A percentile compares a stretch with the other conserved stretches of the same genome.
Evolutionary conservation across 2,329 filamentous ascomycete species (phyloP).

Genomic region (Ceratocystis lukuohia): DNA sequence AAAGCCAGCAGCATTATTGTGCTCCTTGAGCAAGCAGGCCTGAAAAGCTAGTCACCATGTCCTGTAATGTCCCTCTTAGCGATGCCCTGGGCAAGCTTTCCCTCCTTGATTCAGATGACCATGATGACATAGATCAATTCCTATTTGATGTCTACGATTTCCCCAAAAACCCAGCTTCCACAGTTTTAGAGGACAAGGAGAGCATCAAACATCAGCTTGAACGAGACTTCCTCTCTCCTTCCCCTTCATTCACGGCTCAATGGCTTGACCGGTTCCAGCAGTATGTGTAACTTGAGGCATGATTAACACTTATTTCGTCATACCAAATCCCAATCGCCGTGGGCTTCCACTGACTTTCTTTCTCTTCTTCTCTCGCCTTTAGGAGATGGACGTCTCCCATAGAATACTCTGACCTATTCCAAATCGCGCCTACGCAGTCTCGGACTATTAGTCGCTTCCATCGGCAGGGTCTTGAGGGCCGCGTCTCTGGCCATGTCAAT

Average conservation of each 20-base stretch:
- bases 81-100: constrained; percentile 8
- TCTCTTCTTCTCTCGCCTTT: background rate
- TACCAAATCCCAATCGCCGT: background rate
- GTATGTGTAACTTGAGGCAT: constrained; percentile 27
- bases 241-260: constrained; percentile 61
- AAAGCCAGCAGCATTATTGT: no score
- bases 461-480: constrained; percentile 79
- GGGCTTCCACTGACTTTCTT: background rate
- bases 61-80: background rate
- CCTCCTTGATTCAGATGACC: constrained; percentile 6
- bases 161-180: background rate
- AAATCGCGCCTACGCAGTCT: constrained; percentile 79
- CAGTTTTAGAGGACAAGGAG: constrained; percentile 29
- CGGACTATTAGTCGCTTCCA: constrained; percentile 89
- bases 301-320: no score
- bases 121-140: constrained; percentile 15
- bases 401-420: constrained; percentile 73
- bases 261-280: constrained; percentile 88
- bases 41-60: background rate
- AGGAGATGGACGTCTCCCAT: constrained; percentile 64
- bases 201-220: constrained; percentile 60
- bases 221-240: constrained; percentile 63
- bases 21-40: no score
- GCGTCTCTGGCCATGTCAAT: constrained; percentile 86
- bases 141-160: constrained; percentile 7